A percentile compares a stretch with the other conserved stretches of the same genome.
phyloP scores from a whole-genome alignment of 75 land plant species.

The Adiantum capillusveneris region DNA sequence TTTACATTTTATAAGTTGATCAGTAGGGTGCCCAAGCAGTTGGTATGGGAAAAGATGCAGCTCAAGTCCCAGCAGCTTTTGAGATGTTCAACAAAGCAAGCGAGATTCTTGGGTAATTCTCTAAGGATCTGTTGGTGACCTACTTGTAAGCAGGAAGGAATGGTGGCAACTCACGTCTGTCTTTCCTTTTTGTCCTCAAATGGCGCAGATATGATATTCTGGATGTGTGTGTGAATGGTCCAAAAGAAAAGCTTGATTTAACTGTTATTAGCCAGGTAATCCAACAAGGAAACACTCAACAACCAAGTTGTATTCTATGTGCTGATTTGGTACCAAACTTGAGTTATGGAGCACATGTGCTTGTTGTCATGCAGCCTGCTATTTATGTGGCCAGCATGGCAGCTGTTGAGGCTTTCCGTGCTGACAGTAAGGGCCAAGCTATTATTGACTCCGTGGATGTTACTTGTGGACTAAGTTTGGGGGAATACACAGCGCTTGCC shows the following conservation, averaged over 20 bases:
- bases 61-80: constrained; percentile 77
- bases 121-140: too few relatives aligned
- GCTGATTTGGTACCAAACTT: too few relatives aligned
- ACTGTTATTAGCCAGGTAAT: constrained; percentile 95
- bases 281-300: too few relatives aligned
- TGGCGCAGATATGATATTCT: constrained; percentile 74
- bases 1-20: too few relatives aligned
- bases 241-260: constrained; percentile 93
- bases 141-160: too few relatives aligned
- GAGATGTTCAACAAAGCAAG: constrained; percentile 70
- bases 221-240: constrained; percentile 86
- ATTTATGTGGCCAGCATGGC: constrained; percentile 97
- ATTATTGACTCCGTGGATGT: constrained; percentile 96
- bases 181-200: too few relatives aligned
- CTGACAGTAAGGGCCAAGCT: constrained; percentile 84
- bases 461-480: constrained; percentile 93
- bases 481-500: constrained; percentile 97
- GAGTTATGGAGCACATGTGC: too few relatives aligned
- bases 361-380: constrained; percentile 73
- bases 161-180: too few relatives aligned
- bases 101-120: constrained; percentile 95
- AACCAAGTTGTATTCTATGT: too few relatives aligned
- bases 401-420: constrained; percentile 86
- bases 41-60: constrained; percentile 93
- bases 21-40: constrained; percentile 91